Percentiles rank a stretch among this genome's conserved stretches.
Conservation (phyloP, 192 early-diverging fungal genomes). For the Umbelopsis ramanniana region DNA sequence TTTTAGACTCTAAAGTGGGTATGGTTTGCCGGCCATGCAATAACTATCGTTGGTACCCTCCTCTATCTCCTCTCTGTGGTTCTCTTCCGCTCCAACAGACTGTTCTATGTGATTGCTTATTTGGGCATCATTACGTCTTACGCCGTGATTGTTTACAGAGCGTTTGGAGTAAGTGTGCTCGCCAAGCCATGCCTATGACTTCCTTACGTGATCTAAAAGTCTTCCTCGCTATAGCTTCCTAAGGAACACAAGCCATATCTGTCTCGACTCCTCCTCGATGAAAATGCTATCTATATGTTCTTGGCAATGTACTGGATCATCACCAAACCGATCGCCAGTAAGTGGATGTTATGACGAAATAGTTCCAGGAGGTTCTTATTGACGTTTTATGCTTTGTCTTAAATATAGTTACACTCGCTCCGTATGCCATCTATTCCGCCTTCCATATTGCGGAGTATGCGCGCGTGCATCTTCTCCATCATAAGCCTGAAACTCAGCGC, state of each 20-base stretch:
- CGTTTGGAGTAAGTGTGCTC: conserved; percentile 30
- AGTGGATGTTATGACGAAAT: background rate
- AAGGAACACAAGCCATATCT: background rate
- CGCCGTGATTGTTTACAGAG: conserved; percentile 33
- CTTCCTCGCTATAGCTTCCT: background rate
- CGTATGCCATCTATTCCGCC: conserved; percentile 31
- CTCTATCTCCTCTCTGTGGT: conserved; percentile 31
- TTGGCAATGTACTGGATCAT: conserved; percentile 36
- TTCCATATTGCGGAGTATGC: conserved; percentile 36
- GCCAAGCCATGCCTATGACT: background rate
- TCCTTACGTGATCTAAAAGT: background rate
- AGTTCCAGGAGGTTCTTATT: background rate
- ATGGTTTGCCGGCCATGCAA: conserved; percentile 38
- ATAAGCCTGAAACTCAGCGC: conserved; percentile 3
- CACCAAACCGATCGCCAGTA: conserved; percentile 34
- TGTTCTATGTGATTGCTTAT: conserved; percentile 32
- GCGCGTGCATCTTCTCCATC: conserved; percentile 4
- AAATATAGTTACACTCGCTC: conserved; percentile 29
- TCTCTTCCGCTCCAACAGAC: conserved; percentile 23
- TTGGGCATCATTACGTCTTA: conserved; percentile 28
- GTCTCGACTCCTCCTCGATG: conserved; percentile 34
- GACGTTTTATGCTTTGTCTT: background rate
- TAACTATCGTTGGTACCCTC: background rate
- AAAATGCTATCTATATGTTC: conserved; percentile 29
- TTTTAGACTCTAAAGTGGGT: conserved; percentile 31